Base-by-base conservation (phyloP, 306 rosid species). In the Astragalus membranaceus region DNA sequence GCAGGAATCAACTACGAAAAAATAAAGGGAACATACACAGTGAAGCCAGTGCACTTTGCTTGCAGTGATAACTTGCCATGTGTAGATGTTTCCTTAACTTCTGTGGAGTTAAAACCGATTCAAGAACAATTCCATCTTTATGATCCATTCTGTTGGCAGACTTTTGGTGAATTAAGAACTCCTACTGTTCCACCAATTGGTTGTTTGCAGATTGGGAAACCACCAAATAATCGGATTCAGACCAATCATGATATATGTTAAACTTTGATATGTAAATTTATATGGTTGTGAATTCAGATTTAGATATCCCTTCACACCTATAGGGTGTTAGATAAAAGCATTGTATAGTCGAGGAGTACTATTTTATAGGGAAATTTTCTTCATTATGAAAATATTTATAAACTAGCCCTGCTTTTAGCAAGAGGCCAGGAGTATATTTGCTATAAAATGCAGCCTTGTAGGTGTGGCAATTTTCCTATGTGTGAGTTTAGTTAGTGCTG, bases 41-140 rank as follows among this genome's bases (percentile, higher is more conserved):
- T 91, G 64, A 95, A 87, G 72, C 99, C 86, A 5, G 96, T 89
- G 17, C 95, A 91, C 73, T 91, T 95, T 50, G 99, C 99, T 42
- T 95, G 99, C 53, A 95, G 99, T 52, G 99, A 95, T 80, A 89
- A 79, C 74, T 80, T 89, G 17, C 99, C 99, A 10, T 95, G 99
- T 60, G 81, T 73, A 2, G 99, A 87, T 29, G 90, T 95, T 69
- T 87, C 99, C 9, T 84, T 95, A 62, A 89, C 88, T 48, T 62
- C 88, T 35, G 83, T 95, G 41, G 58, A 89, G 86, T 85, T 95
- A 57, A 80, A 69, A 70, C 97, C 99, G 23, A 8, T 83, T 72
- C 99, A 91, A 86, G 89, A 95, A 75, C 63, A 56, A 49, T 91
- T 91, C 78, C 99, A 82, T 67, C 61, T 95, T 71, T 83, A 87